Percentiles rank a stretch among this genome's conserved stretches.
Evolutionary conservation across 1,284 basidiomycete genomes (phyloP).

Genomic region (Rhodotorula sp.): DNA sequence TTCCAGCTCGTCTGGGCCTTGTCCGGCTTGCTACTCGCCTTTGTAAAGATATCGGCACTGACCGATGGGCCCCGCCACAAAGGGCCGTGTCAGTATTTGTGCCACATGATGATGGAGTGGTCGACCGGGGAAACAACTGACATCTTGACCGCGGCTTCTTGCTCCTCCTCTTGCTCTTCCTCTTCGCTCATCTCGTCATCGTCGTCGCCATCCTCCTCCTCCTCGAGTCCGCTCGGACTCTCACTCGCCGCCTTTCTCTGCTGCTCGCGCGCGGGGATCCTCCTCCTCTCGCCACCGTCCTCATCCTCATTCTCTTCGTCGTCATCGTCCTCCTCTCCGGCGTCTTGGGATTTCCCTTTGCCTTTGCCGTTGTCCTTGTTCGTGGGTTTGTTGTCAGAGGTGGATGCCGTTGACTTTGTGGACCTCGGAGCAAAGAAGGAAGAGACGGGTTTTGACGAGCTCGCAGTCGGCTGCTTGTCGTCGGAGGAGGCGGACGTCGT

Average conservation of each 20-base stretch:
- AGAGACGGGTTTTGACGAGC: conserved; percentile 16
- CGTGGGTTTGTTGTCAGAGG: neutral
- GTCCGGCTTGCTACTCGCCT: conserved; percentile 56
- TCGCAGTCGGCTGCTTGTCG: neutral
- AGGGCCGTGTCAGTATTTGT: neutral
- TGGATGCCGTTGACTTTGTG: conserved; percentile 1
- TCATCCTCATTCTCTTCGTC: conserved; percentile 41
- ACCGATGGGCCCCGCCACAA: too few species aligned
- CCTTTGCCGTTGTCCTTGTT: conserved; percentile 4
- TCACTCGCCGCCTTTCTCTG: conserved; percentile 38
- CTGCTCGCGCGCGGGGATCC: neutral
- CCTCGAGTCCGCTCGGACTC: conserved; percentile 35
- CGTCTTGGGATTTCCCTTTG: conserved; percentile 39
- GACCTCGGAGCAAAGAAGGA: conserved; percentile 28
- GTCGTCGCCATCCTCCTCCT: conserved; percentile 51
- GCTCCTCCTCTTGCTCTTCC: conserved; percentile 46
- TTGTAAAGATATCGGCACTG: conserved; percentile 68
- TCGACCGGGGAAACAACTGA: conserved; percentile 42
- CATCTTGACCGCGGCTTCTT: conserved; percentile 48
- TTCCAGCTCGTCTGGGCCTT: conserved; percentile 65
- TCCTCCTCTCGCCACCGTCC: conserved; percentile 36
- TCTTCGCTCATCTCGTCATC: conserved; percentile 52
- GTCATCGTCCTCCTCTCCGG: conserved; percentile 48
- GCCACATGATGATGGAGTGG: too few species aligned
- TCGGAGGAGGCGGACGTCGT: conserved; percentile 24